Evolutionary conservation across 2,329 filamentous ascomycete species (phyloP).

Genomic region (Phoma herbarum): DNA sequence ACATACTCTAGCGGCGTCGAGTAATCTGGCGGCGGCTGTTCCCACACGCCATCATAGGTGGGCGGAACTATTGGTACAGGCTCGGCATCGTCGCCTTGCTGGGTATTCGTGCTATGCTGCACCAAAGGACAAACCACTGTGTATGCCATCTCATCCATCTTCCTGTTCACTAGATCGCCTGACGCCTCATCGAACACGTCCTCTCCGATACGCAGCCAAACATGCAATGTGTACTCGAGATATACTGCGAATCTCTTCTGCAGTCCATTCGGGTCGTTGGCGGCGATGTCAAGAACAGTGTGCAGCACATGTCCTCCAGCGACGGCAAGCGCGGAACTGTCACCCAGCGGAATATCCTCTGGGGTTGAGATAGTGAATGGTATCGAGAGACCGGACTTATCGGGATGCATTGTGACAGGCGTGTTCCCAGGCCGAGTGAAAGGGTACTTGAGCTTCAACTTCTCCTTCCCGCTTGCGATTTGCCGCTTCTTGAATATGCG

Average conservation of each 20-base stretch:
- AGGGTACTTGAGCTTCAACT: conserved; percentile 16
- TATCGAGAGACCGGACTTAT: conserved; percentile 3
- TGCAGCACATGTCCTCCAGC: conserved; percentile 18
- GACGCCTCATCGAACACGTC: conserved; percentile 20
- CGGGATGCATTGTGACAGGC: conserved; percentile 1
- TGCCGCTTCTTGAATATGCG: conserved; percentile 10
- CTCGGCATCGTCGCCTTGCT: background rate
- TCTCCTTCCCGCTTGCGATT: conserved; percentile 10
- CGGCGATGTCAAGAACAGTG: background rate
- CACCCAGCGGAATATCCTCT: conserved; percentile 1
- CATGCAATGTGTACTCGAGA: conserved; percentile 18
- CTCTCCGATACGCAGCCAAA: conserved; percentile 22
- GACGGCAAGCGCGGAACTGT: conserved; percentile 8
- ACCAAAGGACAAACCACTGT: conserved; percentile 16
- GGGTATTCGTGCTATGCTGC: background rate
- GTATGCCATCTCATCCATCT: conserved; percentile 25
- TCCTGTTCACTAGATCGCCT: conserved; percentile 21
- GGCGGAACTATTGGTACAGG: conserved; percentile 7
- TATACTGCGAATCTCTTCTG: conserved; percentile 15
- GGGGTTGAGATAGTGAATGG: conserved; percentile 4
- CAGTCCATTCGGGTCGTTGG: background rate
- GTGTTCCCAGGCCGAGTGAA: conserved; percentile 14
- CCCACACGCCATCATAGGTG: conserved; percentile 15
- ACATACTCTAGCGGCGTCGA: background rate
- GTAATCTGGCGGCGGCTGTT: conserved; percentile 8